Percentiles rank a stretch among this genome's conserved stretches.
Conservation (phyloP, 768 basidiomycete genomes). For the Exsudoporus frostii region DNA sequence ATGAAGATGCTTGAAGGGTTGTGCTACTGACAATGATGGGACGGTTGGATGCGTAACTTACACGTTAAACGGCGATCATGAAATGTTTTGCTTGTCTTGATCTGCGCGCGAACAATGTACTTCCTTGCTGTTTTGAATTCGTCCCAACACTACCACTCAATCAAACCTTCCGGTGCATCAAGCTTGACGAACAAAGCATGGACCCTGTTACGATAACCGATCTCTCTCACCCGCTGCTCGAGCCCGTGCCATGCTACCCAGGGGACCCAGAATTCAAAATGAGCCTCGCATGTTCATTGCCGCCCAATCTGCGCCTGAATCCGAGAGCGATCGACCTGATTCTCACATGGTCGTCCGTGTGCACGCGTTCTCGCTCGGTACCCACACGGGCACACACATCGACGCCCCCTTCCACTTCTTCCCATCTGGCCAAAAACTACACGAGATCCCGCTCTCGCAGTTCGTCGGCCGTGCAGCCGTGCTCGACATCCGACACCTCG, state of each 20-base stretch:
- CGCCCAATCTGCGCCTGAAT: conserved; percentile 14
- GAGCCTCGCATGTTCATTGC: conserved; percentile 14
- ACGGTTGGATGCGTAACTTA: background rate
- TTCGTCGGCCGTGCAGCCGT: conserved; percentile 56
- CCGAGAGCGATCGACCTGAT: background rate
- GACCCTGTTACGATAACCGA: conserved; percentile 17
- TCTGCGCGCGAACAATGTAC: background rate
- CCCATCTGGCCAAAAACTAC: conserved; percentile 51
- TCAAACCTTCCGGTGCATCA: background rate
- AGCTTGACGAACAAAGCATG: conserved; percentile 11
- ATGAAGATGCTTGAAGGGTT: background rate
- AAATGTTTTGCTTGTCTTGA: background rate
- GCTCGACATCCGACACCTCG: conserved; percentile 48
- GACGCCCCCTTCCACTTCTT: conserved; percentile 78
- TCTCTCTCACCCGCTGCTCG: conserved; percentile 25
- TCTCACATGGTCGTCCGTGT: conserved; percentile 21
- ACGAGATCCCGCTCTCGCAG: conserved; percentile 51
- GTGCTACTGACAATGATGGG: background rate
- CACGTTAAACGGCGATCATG: background rate
- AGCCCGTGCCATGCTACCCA: conserved; percentile 27
- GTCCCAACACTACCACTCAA: background rate
- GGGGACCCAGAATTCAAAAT: conserved; percentile 27
- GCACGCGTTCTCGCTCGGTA: conserved; percentile 48
- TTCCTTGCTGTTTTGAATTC: background rate
- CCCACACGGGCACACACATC: conserved; percentile 78